Evolutionary conservation across 805 yeast species (phyloP).

Genomic region (Spathaspora arborariae): DNA sequence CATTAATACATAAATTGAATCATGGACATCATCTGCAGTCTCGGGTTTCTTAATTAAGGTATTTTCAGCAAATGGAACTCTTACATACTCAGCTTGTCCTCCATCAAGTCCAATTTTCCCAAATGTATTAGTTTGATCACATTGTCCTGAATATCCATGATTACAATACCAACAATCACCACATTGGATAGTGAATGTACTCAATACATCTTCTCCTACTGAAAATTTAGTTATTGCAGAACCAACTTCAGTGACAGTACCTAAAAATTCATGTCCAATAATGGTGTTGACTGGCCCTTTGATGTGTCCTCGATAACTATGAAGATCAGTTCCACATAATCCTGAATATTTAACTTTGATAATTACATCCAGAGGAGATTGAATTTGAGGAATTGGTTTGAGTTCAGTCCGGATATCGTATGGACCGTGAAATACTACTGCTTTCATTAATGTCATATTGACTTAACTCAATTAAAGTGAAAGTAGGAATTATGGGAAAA

Average conservation of each 20-base stretch:
- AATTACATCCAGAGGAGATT: constrained; percentile 40
- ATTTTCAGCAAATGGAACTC: constrained; percentile 54
- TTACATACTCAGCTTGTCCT: constrained; percentile 59
- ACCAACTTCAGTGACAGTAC: constrained; percentile 41
- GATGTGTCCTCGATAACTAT: constrained; percentile 51
- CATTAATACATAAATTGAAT: constrained; percentile 50
- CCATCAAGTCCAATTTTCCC: constrained; percentile 57
- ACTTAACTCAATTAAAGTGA: neutral
- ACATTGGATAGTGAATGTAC: constrained; percentile 54
- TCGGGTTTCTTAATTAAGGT: constrained; percentile 45
- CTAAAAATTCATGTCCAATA: constrained; percentile 53
- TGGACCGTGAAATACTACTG: constrained; percentile 47
- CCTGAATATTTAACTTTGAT: constrained; percentile 47
- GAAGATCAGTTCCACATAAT: constrained; percentile 54
- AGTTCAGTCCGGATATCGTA: constrained; percentile 35
- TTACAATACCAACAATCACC: constrained; percentile 58
- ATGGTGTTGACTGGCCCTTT: constrained; percentile 34
- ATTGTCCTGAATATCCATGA: constrained; percentile 52
- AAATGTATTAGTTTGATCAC: constrained; percentile 52
- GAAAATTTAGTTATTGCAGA: constrained; percentile 24
- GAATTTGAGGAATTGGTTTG: constrained; percentile 37
- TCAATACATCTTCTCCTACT: constrained; percentile 45
- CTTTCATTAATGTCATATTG: constrained; percentile 36
- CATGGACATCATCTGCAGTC: constrained; percentile 26
- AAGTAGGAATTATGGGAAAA: neutral